A percentile compares a stretch with the other conserved stretches of the same genome.
These are phyloP conservation scores for Chernovozyma aurita DNA, from an alignment of 1,139 yeast genomes.

Conservation along the genomic window DNA sequence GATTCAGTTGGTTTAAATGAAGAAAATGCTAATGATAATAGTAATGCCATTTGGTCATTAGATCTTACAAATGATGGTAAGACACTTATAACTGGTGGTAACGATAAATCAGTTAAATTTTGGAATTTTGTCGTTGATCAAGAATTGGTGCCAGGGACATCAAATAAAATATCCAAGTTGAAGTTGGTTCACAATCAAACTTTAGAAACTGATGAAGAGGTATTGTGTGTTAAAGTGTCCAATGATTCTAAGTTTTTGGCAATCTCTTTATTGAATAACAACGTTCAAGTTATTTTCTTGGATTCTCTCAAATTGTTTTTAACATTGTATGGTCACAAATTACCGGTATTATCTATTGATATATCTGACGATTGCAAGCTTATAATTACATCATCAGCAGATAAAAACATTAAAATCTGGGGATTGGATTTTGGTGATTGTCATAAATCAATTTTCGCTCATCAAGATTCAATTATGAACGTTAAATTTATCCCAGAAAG, in stretches of 20 bases:
- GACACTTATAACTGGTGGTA: slow-evolving; percentile 85
- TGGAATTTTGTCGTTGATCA: slow-evolving; percentile 77
- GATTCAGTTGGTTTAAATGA: slow-evolving; percentile 10
- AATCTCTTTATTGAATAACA: slow-evolving; percentile 81
- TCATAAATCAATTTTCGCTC: slow-evolving; percentile 93
- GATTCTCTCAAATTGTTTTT: slow-evolving; percentile 84
- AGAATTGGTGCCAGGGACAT: slow-evolving; percentile 68
- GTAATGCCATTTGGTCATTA: slow-evolving; percentile 86
- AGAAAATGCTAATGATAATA: slow-evolving; percentile 29
- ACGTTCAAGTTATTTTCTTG: slow-evolving; percentile 86
- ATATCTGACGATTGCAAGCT: slow-evolving; percentile 84
- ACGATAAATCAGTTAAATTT: slow-evolving; percentile 83
- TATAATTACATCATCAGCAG: slow-evolving; percentile 90
- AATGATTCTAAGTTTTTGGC: slow-evolving; percentile 78
- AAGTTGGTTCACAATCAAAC: slow-evolving; percentile 72
- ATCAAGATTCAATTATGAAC: slow-evolving; percentile 90
- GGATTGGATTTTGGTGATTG: slow-evolving; percentile 99
- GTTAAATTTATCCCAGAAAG: slow-evolving; percentile 79
- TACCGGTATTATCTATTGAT: slow-evolving; percentile 88
- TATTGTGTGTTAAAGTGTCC: slow-evolving; percentile 74
- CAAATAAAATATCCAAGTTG: slow-evolving; percentile 48
- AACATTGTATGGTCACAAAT: slow-evolving; percentile 90
- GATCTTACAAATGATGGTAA: slow-evolving; percentile 86
- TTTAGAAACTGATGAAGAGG: slow-evolving; percentile 81
- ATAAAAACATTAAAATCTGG: slow-evolving; percentile 95